Evolutionary conservation across 129 eudicot species (phyloP).

Genomic region (Oenanthe sinensis): DNA sequence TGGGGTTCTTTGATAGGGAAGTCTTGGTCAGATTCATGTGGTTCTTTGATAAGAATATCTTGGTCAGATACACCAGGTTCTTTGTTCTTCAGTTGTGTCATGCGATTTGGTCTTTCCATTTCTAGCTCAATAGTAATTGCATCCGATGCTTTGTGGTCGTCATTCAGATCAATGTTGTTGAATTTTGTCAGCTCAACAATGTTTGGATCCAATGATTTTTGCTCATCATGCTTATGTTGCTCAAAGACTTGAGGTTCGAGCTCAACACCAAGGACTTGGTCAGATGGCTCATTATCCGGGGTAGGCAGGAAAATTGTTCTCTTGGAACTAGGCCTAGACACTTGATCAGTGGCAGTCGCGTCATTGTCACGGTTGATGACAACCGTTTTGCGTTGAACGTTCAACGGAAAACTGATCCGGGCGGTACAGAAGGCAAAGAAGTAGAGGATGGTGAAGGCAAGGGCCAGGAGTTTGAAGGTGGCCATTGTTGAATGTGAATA

Average conservation of each 20-base stretch:
- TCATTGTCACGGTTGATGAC: neutral
- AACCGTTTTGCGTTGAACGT: neutral
- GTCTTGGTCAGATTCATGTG: neutral
- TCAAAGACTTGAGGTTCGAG: neutral
- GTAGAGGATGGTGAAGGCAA: slow-evolving; percentile 1
- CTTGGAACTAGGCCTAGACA: neutral
- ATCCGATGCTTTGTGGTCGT: neutral
- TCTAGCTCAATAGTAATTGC: slow-evolving; percentile 1
- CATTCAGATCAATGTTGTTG: neutral
- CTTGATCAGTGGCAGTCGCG: neutral
- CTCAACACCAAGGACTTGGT: neutral
- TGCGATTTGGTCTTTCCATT: neutral
- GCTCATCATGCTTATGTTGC: neutral
- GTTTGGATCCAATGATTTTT: neutral
- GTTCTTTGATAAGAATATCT: neutral
- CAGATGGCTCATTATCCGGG: neutral
- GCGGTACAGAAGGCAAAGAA: neutral
- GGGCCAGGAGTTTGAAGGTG: neutral
- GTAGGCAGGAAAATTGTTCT: neutral
- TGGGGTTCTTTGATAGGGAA: neutral
- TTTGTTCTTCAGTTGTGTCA: neutral
- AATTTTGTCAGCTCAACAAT: neutral
- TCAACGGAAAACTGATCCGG: neutral
- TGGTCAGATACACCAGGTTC: neutral
- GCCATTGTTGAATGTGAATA: neutral